These are phyloP conservation scores for Curvularia sp. DNA, from an alignment of 2,329 filamentous ascomycete species.

Conservation along the genomic window DNA sequence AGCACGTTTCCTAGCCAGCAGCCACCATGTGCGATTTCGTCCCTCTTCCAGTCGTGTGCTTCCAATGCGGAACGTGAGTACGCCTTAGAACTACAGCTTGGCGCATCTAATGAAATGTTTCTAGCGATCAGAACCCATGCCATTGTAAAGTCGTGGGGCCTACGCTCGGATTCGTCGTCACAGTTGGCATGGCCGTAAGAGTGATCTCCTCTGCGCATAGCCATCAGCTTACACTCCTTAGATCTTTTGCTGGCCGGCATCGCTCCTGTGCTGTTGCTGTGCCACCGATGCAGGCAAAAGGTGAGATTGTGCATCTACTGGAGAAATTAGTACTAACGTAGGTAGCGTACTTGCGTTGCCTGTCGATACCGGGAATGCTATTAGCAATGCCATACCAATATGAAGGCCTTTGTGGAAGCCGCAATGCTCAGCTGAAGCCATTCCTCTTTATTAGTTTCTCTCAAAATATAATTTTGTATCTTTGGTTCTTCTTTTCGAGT, in stretches of 20 bases:
- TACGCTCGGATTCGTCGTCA: slow-evolving; percentile 60
- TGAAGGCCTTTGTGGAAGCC: slow-evolving; percentile 34
- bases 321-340: slow-evolving; percentile 24
- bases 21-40: slow-evolving; percentile 46
- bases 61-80: slow-evolving; percentile 59
- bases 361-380: slow-evolving; percentile 59
- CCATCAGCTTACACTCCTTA: slow-evolving; percentile 32
- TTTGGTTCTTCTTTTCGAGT: background rate
- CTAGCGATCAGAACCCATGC: slow-evolving; percentile 64
- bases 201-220: slow-evolving; percentile 12
- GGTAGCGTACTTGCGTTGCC: slow-evolving; percentile 60
- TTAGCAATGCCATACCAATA: slow-evolving; percentile 58
- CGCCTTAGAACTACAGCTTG: background rate
- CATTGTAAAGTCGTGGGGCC: slow-evolving; percentile 65
- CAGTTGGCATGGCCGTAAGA: slow-evolving; percentile 59
- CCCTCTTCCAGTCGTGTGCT: slow-evolving; percentile 60
- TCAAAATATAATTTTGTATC: background rate
- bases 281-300: slow-evolving; percentile 62
- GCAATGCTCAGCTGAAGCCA: background rate
- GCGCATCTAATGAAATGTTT: slow-evolving; percentile 23
- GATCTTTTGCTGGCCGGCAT: slow-evolving; percentile 64
- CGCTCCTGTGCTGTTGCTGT: slow-evolving; percentile 65
- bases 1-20: background rate
- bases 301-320: slow-evolving; percentile 47
- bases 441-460: background rate